Base-by-base conservation (phyloP, 1,284 basidiomycete genomes). In the Ceratobasidium sp. region DNA sequence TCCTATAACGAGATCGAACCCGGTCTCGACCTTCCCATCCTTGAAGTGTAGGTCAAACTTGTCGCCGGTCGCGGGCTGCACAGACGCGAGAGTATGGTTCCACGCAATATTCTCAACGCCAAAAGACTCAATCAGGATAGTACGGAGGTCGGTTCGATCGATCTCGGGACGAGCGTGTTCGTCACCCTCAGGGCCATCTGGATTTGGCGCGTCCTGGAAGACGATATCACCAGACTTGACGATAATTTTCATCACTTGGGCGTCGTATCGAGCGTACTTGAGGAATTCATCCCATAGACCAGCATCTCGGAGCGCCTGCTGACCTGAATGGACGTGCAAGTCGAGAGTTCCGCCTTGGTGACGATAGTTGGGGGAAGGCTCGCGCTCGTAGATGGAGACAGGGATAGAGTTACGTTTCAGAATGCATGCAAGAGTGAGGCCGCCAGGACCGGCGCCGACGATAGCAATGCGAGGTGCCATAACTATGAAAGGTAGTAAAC, bases 291-390 rank as follows among this genome's bases (percentile, higher is more conserved):
- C 76, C 59, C 77, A 76, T 2, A 84, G 77, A 14, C 82, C 82
- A 4, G 82, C 82, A 36, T 78, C 79, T 15, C 78, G 75, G 22
- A 84, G 74, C 2, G 82, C 83, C 17, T 69, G 71, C 73, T 81
- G 81, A 11, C 85, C 85, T 3, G 82, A 82, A 33, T 81, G 79
- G 1, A 76, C 72, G 76, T 86, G 84, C 33, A 86, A 75, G 78
- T 86, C 85, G 41, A 86, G 81, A 14, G 81, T 79, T 8, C 85
- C 85, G 22, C 84, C 84, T 72, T 84, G 83, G 11, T 76, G 75
- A 29, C 84, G 82, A 15, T 80, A 69, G 47, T 76, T 56, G 7
- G 78, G 66, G 9, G 79, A 81, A 14, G 76, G 54, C 44, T 85
- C 83, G 15, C 80, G 78, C 76, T 85, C 84, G 73, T 82, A 85